phyloP scores from a whole-genome alignment of 2,329 filamentous ascomycete genomes.

The Nakataea oryzae region DNA sequence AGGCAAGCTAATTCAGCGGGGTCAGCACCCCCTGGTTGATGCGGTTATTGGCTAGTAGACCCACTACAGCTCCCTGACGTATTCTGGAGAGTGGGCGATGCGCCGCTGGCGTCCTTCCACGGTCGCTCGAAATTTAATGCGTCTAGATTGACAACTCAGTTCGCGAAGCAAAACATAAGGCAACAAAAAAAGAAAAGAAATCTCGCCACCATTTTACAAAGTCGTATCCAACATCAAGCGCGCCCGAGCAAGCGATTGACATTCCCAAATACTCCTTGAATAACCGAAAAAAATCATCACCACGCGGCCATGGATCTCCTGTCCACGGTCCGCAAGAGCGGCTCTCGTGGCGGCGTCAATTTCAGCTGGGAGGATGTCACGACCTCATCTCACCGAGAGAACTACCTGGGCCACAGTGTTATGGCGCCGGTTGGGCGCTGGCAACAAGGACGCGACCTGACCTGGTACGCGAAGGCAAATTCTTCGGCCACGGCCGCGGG shows the following conservation, averaged over 20 bases:
- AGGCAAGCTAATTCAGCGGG: not conserved
- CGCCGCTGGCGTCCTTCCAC: not conserved
- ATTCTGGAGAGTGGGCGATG: no score
- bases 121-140: not conserved
- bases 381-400: slow-evolving; percentile 78
- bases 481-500: slow-evolving; percentile 17
- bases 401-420: slow-evolving; percentile 77
- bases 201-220: not conserved
- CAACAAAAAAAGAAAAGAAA: not conserved
- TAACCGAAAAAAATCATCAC: not conserved
- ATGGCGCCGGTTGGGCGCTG: slow-evolving; percentile 89
- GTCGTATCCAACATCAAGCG: not conserved
- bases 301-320: slow-evolving; percentile 70
- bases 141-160: no score
- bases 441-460: slow-evolving; percentile 65
- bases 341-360: slow-evolving; percentile 86
- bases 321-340: slow-evolving; percentile 79
- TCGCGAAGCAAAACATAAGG: no score
- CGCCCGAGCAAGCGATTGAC: not conserved
- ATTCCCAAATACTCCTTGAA: not conserved
- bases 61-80: not conserved
- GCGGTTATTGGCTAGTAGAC: not conserved
- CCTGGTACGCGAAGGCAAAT: slow-evolving; percentile 54
- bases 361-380: slow-evolving; percentile 97
- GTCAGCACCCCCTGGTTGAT: no score